Conservation (phyloP, 495 filamentous ascomycete genomes). For the Sordaria brevicollis region DNA sequence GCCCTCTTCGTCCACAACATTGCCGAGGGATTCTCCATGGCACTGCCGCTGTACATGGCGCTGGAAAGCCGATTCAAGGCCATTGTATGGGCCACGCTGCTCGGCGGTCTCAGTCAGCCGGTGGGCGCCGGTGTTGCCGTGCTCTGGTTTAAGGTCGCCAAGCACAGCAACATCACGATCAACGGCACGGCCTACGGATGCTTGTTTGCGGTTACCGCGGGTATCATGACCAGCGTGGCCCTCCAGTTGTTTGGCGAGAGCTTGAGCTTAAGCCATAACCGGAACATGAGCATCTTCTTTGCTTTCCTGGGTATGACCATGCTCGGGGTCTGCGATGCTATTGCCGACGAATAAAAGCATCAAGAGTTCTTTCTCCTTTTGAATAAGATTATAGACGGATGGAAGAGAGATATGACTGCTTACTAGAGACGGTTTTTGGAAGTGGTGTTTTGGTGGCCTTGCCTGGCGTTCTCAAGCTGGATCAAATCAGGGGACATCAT, state of each 20-base stretch:
- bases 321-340: constrained; percentile 75
- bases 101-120: constrained; percentile 83
- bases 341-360: constrained; percentile 29
- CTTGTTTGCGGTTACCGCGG: constrained; percentile 82
- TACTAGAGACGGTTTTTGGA: background rate
- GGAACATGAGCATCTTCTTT: constrained; percentile 69
- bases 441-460: background rate
- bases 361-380: background rate
- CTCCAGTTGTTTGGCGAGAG: constrained; percentile 84
- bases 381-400: background rate
- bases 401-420: background rate
- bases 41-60: constrained; percentile 82
- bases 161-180: constrained; percentile 38
- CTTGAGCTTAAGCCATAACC: constrained; percentile 68
- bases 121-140: constrained; percentile 76
- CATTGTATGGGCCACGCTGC: constrained; percentile 70
- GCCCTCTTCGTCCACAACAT: constrained; percentile 98
- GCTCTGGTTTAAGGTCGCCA: constrained; percentile 62
- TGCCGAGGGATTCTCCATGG: constrained; percentile 90
- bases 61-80: constrained; percentile 64
- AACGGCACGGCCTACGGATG: constrained; percentile 71
- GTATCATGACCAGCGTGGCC: constrained; percentile 90
- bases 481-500: background rate
- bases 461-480: background rate
- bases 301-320: constrained; percentile 86